These are phyloP conservation scores for Solanum tarijense DNA, from an alignment of 257 asterid species.

Conservation along the genomic window DNA sequence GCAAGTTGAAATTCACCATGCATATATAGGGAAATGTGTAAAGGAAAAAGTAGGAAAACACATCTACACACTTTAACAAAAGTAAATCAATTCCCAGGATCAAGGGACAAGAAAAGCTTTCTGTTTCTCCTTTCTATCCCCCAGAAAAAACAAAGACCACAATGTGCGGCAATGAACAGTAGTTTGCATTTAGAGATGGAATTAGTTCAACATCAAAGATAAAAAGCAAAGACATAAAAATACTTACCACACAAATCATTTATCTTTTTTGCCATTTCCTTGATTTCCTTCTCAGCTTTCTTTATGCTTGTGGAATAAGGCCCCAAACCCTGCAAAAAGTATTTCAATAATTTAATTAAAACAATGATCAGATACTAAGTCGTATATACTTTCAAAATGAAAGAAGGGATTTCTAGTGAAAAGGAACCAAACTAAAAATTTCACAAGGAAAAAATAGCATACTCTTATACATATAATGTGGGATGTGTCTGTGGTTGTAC, in stretches of 20 bases:
- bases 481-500: not conserved
- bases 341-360: not conserved
- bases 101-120: not conserved
- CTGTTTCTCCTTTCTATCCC: not conserved
- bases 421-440: not conserved
- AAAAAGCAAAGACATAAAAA: not conserved
- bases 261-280: conserved; percentile 83
- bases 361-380: not conserved
- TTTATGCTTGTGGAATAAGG: conserved; percentile 78
- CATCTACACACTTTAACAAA: not conserved
- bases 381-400: not conserved
- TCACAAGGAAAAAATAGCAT: not conserved
- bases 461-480: not conserved
- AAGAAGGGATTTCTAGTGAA: not conserved
- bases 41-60: not conserved
- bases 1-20: not conserved
- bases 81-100: not conserved
- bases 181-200: not conserved
- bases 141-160: not conserved
- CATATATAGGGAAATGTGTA: not conserved
- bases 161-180: not conserved
- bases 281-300: conserved; percentile 74
- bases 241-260: conserved; percentile 73
- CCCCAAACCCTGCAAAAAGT: conserved; percentile 63
- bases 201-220: not conserved